Evolutionary conservation across 139 green algal species (phyloP), one percentile per base, ranked within the genome.

Genomic region (Choricystis sp.): DNA sequence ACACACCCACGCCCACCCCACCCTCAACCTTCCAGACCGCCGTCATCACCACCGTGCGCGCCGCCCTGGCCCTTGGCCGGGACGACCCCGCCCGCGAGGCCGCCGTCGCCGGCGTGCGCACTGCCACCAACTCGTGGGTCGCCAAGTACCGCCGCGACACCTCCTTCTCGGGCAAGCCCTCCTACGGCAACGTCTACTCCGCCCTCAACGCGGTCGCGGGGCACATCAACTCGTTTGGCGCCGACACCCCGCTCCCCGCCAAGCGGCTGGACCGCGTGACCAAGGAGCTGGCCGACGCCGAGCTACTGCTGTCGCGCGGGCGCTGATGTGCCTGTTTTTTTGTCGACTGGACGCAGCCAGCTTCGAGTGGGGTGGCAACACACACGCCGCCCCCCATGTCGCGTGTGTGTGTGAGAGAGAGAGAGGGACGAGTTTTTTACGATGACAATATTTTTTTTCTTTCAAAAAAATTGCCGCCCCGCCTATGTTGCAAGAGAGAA

Each of bases 161-260:
- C 29, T 75, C 74, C 60, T 83, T 92, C 56, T 69, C 74, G 28
- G 88, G 88, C 52, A 79, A 72, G 57, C 83, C 81, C n/a, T 92
- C 83, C 2, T 95, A 79, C 64, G 81, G 83, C 49, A 89, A 94
- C 70, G 88, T 79, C 24, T 96, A 96, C 82, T 86, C 85, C 4
- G 87, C 81, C 0, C 58, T 95, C 26, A 95, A 95, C 69, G 85
- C 89, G 0, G 62, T 96, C 55, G 80, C 84, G 9, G 89, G 89
- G 23, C 89, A 96, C 75, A 90, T 86, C 77, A 95, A 94, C 82
- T 89, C 71, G 66, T 96, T 95, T 73, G 89, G 89, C 22, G 56
- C 75, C 31, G 76, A 72, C 4, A 67, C 85, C 0, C 86, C 83
- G n/a, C 76, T 96, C 63, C 89, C 89, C 55, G 92, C 91, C 77